Evolutionary conservation across 192 early-diverging fungal genomes (phyloP).

Genomic region (Podila clonocystis): DNA sequence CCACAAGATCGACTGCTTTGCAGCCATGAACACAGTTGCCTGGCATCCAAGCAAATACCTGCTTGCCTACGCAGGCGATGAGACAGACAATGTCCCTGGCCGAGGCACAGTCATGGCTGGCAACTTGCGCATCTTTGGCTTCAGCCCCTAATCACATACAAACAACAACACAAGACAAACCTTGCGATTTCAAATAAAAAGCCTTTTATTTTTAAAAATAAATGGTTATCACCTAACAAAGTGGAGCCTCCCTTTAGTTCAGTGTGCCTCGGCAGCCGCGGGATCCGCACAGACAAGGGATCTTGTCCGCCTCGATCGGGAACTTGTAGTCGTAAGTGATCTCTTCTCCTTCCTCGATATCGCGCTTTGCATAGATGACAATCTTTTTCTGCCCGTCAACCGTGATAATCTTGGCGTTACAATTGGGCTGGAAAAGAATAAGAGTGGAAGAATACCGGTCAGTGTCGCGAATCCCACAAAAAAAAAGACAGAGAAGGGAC

Average conservation of each 20-base stretch:
- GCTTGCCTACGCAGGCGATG: slow-evolving; percentile 83
- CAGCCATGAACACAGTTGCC: slow-evolving; percentile 78
- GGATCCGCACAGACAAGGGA: slow-evolving; percentile 97
- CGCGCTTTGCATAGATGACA: slow-evolving; percentile 96
- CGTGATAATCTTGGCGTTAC: slow-evolving; percentile 94
- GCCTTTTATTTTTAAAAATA: neutral
- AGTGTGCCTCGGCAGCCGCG: slow-evolving; percentile 83
- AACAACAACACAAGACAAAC: neutral
- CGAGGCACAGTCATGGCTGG: slow-evolving; percentile 49
- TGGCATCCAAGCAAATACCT: slow-evolving; percentile 85
- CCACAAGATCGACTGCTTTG: slow-evolving; percentile 71
- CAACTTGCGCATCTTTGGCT: slow-evolving; percentile 62
- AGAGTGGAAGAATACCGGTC: neutral
- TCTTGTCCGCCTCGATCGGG: slow-evolving; percentile 92
- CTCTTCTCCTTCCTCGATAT: slow-evolving; percentile 95
- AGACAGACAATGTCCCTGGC: slow-evolving; percentile 48
- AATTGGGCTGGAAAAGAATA: slow-evolving; percentile 84
- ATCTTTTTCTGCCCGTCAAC: slow-evolving; percentile 94
- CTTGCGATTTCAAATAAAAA: neutral
- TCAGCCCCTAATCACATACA: slow-evolving; percentile 14
- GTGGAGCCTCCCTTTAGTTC: slow-evolving; percentile 53
- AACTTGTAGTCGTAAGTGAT: slow-evolving; percentile 99
- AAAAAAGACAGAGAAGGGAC: neutral
- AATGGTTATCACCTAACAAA: neutral
- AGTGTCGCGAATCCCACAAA: neutral